Conservation (phyloP, 495 filamentous ascomycete species). For the Amorphotheca resinae region DNA sequence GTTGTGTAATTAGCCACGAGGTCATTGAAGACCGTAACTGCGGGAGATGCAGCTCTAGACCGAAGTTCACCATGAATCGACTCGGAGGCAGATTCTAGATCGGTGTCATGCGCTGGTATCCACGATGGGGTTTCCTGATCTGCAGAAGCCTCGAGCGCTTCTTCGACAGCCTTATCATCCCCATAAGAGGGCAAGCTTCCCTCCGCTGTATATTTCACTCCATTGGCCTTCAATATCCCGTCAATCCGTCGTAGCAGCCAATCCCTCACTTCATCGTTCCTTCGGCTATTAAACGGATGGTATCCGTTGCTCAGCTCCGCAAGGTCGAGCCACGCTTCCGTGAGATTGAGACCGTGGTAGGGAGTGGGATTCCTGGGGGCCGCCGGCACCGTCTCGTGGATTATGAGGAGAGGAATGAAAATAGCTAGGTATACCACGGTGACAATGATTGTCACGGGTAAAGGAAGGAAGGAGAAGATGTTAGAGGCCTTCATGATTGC, state of each 20-base stretch:
- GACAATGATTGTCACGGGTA: constrained; percentile 61
- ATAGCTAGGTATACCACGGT: constrained; percentile 58
- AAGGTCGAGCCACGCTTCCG: constrained; percentile 80
- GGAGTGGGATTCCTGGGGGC: constrained; percentile 46
- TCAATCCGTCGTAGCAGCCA: constrained; percentile 66
- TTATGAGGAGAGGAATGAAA: constrained; percentile 53
- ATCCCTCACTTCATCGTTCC: constrained; percentile 66
- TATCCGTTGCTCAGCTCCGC: constrained; percentile 58
- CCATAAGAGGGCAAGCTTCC: background rate
- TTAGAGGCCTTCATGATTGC: constrained; percentile 28
- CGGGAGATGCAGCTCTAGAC: constrained; percentile 1
- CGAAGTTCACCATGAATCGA: constrained; percentile 4
- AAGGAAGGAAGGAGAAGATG: constrained; percentile 40
- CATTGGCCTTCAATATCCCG: constrained; percentile 49
- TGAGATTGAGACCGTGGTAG: constrained; percentile 55
- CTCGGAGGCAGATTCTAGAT: background rate
- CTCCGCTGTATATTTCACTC: constrained; percentile 13
- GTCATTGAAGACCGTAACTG: constrained; percentile 55
- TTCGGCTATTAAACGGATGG: constrained; percentile 77
- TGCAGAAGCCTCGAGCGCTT: no score
- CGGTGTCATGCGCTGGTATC: background rate
- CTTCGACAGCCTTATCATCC: background rate
- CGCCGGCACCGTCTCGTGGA: constrained; percentile 62
- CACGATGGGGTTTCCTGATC: no score
- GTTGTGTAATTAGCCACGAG: constrained; percentile 65